phyloP scores from a whole-genome alignment of 192 early-diverging fungal species.

The Backusella psychrophila region DNA sequence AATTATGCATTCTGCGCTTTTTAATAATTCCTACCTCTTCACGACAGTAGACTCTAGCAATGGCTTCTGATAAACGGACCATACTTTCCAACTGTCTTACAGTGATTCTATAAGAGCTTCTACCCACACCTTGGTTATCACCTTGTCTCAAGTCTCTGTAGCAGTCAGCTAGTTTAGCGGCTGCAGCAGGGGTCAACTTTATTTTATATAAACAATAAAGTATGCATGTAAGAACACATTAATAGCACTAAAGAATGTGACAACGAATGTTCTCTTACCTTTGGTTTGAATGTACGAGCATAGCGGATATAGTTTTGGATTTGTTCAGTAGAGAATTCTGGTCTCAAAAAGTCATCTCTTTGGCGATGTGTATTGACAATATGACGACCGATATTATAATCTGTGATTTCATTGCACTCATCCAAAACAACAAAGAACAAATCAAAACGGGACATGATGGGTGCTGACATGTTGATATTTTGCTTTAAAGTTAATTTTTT shows the following conservation, averaged over 20 bases:
- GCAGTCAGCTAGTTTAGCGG: constrained; percentile 71
- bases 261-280: constrained; percentile 37
- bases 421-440: constrained; percentile 97
- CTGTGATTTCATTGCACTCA: constrained; percentile 85
- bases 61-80: constrained; percentile 93
- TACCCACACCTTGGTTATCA: constrained; percentile 69
- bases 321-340: constrained; percentile 73
- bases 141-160: constrained; percentile 87
- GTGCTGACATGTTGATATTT: constrained; percentile 94
- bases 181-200: constrained; percentile 69
- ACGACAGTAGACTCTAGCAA: constrained; percentile 83
- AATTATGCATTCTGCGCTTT: not conserved
- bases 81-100: constrained; percentile 96
- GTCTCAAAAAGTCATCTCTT: constrained; percentile 61
- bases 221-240: not conserved
- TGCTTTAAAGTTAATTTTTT: constrained; percentile 91
- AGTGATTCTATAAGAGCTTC: constrained; percentile 88
- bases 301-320: constrained; percentile 85
- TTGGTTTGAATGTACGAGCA: constrained; percentile 86
- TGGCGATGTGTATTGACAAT: constrained; percentile 85
- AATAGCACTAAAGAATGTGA: not conserved
- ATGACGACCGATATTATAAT: constrained; percentile 89
- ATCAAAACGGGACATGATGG: constrained; percentile 99
- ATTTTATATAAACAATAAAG: not conserved
- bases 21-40: constrained; percentile 41